Evolutionary conservation across 371 early-diverging fungal species (phyloP).

Genomic region (Fennellomyces sp.): DNA sequence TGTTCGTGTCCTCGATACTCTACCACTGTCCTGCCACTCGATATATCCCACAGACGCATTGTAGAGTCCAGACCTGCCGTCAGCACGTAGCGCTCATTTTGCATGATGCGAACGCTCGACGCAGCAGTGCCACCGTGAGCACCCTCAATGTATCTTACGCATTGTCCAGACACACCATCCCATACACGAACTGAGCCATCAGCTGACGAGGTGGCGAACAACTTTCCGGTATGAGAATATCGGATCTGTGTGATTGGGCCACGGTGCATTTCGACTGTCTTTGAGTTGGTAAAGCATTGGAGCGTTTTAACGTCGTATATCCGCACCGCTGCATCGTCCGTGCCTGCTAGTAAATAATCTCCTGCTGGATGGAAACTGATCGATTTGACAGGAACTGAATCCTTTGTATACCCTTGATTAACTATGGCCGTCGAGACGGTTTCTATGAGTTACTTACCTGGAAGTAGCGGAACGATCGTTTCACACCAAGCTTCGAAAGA

Average conservation of each 20-base stretch:
- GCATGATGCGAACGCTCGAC: slow-evolving; percentile 73
- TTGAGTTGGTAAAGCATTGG: slow-evolving; percentile 72
- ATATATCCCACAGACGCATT: slow-evolving; percentile 83
- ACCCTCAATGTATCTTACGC: slow-evolving; percentile 65
- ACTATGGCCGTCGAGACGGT: too few relatives aligned
- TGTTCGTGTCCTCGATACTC: slow-evolving; percentile 75
- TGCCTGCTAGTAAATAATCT: slow-evolving; percentile 73
- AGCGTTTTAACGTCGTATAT: slow-evolving; percentile 86
- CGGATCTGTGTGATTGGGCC: slow-evolving; percentile 76
- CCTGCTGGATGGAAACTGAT: slow-evolving; percentile 89
- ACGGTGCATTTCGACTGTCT: slow-evolving; percentile 57
- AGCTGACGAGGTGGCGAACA: slow-evolving; percentile 74
- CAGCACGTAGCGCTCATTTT: slow-evolving; percentile 75
- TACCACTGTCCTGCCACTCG: slow-evolving; percentile 66
- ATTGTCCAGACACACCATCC: slow-evolving; percentile 80
- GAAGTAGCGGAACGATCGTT: slow-evolving; percentile 86
- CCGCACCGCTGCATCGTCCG: slow-evolving; percentile 77
- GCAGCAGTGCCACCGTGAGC: slow-evolving; percentile 84
- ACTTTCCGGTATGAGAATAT: slow-evolving; percentile 71
- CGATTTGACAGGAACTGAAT: slow-evolving; percentile 71
- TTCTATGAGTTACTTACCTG: slow-evolving; percentile 57
- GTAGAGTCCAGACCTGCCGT: slow-evolving; percentile 80
- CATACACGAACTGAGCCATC: slow-evolving; percentile 91
- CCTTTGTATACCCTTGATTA: slow-evolving; percentile 36
- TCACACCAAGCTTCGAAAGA: slow-evolving; percentile 76